These are phyloP conservation scores for Cytospora mali DNA, from an alignment of 2,329 filamentous ascomycete species.

Conservation along the genomic window DNA sequence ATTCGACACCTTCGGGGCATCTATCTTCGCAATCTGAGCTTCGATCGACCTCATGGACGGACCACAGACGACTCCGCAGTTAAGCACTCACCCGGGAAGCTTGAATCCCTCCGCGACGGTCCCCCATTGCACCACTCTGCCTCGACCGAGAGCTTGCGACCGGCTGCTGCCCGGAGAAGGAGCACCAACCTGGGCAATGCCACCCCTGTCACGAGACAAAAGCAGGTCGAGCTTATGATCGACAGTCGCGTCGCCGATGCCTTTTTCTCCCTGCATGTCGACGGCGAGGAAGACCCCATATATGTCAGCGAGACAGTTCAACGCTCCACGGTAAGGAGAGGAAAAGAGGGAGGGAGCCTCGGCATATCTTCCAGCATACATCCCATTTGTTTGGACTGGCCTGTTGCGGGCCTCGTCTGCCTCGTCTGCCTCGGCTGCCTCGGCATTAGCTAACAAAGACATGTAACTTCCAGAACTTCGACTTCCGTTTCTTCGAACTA, in stretches of 20 bases:
- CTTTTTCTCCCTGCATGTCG: conserved; percentile 83
- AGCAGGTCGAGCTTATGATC: conserved; percentile 73
- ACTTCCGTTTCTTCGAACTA: conserved; percentile 83
- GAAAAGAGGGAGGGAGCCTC: too few relatives aligned
- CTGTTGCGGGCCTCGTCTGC: neutral
- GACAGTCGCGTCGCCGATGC: conserved; percentile 77
- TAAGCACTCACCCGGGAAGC: conserved; percentile 70
- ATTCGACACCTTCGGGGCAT: conserved; percentile 86
- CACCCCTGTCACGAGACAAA: conserved; percentile 62
- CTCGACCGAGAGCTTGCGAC: conserved; percentile 56
- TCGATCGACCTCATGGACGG: conserved; percentile 58
- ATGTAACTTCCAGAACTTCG: conserved; percentile 66
- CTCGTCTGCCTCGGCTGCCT: too few relatives aligned
- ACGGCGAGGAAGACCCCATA: conserved; percentile 69
- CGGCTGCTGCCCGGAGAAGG: conserved; percentile 42
- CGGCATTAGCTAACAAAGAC: neutral
- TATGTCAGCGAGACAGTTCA: conserved; percentile 85
- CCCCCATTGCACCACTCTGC: conserved; percentile 56
- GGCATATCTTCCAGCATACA: neutral
- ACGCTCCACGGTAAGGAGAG: conserved; percentile 72
- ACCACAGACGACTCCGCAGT: conserved; percentile 80
- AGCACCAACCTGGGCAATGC: conserved; percentile 53
- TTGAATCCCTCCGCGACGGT: conserved; percentile 52
- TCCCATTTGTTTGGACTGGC: neutral
- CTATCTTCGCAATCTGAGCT: conserved; percentile 81